Percentiles rank a stretch among this genome's conserved stretches.
Evolutionary conservation across 495 filamentous ascomycete genomes (phyloP).

Genomic region (Penicillium canescens): DNA sequence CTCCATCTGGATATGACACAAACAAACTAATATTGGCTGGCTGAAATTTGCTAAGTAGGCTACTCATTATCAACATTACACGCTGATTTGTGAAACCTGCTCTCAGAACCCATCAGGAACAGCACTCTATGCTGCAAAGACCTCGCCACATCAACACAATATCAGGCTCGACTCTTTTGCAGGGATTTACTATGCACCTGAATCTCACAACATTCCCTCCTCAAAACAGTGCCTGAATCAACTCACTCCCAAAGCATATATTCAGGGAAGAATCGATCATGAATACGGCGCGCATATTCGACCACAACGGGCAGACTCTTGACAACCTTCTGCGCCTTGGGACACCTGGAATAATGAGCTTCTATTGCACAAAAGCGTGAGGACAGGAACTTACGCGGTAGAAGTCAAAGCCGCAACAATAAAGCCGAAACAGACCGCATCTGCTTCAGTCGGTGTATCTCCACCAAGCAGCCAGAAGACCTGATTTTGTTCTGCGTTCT

Average conservation of each 20-base stretch:
- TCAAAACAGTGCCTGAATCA: too few relatives aligned
- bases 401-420: slow-evolving; percentile 49
- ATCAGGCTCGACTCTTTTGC: too few relatives aligned
- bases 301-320: slow-evolving; percentile 46
- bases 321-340: slow-evolving; percentile 44
- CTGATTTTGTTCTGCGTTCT: slow-evolving; percentile 15
- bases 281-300: slow-evolving; percentile 59
- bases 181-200: too few relatives aligned
- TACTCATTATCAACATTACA: too few relatives aligned
- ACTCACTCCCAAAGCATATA: slow-evolving; percentile 41
- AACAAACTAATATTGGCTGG: too few relatives aligned
- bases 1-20: too few relatives aligned
- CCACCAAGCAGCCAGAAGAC: slow-evolving; percentile 62
- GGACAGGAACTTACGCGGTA: slow-evolving; percentile 48
- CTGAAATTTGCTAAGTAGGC: too few relatives aligned
- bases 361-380: background rate
- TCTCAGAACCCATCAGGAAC: too few relatives aligned
- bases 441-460: slow-evolving; percentile 54
- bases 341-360: slow-evolving; percentile 33
- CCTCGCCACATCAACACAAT: too few relatives aligned
- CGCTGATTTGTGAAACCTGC: too few relatives aligned
- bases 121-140: too few relatives aligned
- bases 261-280: slow-evolving; percentile 59
- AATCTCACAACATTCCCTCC: too few relatives aligned
- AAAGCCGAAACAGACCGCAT: slow-evolving; percentile 59